Evolutionary conservation across 805 yeast genomes (phyloP).

Genomic region (Teunomyces cretensis): DNA sequence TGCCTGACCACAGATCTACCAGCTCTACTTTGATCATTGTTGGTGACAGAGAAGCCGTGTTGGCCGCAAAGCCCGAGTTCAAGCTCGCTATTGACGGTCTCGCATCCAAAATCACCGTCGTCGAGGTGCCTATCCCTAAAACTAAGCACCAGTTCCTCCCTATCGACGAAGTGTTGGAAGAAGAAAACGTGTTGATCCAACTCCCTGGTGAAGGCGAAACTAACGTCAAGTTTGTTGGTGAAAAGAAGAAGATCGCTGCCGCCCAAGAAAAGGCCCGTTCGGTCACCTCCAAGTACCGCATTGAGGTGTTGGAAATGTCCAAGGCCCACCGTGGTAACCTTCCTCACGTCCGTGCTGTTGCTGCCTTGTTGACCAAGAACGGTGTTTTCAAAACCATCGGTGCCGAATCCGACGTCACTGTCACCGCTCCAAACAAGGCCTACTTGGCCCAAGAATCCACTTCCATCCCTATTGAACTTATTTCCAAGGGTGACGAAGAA

Average conservation of each 20-base stretch:
- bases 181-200: constrained; percentile 56
- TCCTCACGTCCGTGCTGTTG: constrained; percentile 73
- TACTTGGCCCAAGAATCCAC: constrained; percentile 40
- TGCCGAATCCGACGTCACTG: constrained; percentile 33
- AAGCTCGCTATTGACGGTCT: constrained; percentile 46
- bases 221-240: constrained; percentile 64
- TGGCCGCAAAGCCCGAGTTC: constrained; percentile 54
- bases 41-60: constrained; percentile 71
- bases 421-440: constrained; percentile 38
- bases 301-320: constrained; percentile 76
- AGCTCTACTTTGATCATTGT: constrained; percentile 46
- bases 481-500: constrained; percentile 48
- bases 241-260: constrained; percentile 47
- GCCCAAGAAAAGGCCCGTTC: constrained; percentile 66
- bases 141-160: constrained; percentile 70
- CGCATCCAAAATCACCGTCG: constrained; percentile 46
- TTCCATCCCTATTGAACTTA: constrained; percentile 61
- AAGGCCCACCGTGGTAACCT: constrained; percentile 83
- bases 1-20: constrained; percentile 40
- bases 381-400: constrained; percentile 47
- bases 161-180: constrained; percentile 48
- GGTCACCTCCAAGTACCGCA: constrained; percentile 56
- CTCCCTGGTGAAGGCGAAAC: constrained; percentile 51
- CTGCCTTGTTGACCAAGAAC: constrained; percentile 60
- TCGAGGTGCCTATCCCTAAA: constrained; percentile 64